Evolutionary conservation across 2,329 filamentous ascomycete genomes (phyloP).

Genomic region (Tolypocladium paradoxum): DNA sequence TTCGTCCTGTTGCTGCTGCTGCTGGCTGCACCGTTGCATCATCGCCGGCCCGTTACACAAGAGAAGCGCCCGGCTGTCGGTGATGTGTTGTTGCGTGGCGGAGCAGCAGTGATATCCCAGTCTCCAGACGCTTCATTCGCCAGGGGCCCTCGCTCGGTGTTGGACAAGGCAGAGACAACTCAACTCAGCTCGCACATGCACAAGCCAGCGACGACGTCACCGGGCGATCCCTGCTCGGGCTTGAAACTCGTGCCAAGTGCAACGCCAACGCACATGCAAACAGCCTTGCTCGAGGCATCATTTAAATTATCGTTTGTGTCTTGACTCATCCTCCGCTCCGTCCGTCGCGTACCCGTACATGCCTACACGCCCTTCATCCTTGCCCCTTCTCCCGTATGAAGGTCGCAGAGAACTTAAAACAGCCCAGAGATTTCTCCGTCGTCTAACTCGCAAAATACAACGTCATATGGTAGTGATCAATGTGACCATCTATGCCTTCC

Average conservation of each 20-base stretch:
- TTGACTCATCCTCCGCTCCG: not conserved
- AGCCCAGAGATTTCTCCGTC: conserved; percentile 9
- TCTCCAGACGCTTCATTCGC: not conserved
- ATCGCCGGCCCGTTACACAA: not conserved
- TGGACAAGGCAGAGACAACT: not conserved
- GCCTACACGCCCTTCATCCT: not conserved
- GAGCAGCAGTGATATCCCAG: not conserved
- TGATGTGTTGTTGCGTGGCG: not conserved
- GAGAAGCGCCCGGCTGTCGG: not conserved
- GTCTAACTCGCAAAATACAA: conserved; percentile 25
- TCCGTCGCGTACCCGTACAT: conserved; percentile 2
- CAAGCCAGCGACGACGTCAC: not conserved
- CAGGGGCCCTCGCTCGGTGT: not conserved
- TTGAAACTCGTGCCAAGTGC: not conserved
- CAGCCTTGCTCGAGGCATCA: not conserved
- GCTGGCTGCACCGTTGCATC: not conserved
- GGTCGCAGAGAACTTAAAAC: not conserved
- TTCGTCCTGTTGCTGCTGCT: not conserved
- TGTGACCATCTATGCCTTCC: conserved; percentile 8
- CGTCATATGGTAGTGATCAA: conserved; percentile 13
- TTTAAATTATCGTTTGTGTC: conserved; percentile 1
- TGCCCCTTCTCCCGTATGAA: conserved; percentile 1
- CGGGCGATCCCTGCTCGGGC: not conserved
- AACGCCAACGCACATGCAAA: not conserved
- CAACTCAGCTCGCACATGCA: not conserved